These are phyloP conservation scores for Citrullus amarus DNA, from an alignment of 306 rosid genomes.

Conservation along the genomic window DNA sequence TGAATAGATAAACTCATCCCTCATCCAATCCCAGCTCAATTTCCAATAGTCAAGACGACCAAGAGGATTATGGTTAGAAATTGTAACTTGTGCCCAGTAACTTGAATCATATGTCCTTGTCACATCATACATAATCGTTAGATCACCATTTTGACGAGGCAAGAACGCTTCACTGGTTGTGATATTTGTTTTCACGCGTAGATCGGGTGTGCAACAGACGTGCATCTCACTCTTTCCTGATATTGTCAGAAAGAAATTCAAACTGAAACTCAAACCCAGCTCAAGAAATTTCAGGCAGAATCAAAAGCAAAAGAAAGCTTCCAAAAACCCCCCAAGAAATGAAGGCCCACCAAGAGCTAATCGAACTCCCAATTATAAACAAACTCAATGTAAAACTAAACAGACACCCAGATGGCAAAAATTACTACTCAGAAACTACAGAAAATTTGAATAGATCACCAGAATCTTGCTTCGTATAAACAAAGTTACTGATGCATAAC, in stretches of 20 bases:
- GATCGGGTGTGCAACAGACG: constrained; percentile 61
- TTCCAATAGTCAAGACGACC: constrained; percentile 96
- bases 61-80: constrained; percentile 70
- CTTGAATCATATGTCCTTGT: constrained; percentile 41
- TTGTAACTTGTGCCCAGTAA: constrained; percentile 77
- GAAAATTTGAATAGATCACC: background rate
- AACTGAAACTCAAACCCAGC: background rate
- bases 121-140: constrained; percentile 84
- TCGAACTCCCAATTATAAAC: background rate
- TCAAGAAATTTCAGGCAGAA: background rate
- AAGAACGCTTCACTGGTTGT: constrained; percentile 35
- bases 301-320: background rate
- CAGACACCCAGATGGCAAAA: background rate
- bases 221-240: constrained; percentile 50
- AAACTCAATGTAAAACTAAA: background rate
- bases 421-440: background rate
- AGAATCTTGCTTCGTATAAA: background rate
- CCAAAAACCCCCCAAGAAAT: background rate
- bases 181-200: constrained; percentile 40
- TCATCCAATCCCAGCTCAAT: constrained; percentile 94
- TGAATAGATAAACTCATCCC: constrained; percentile 51
- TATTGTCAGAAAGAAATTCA: background rate
- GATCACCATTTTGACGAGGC: constrained; percentile 84
- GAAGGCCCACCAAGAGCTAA: background rate
- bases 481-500: too few species aligned